Evolutionary conservation across 2,329 filamentous ascomycete species (phyloP), one percentile per base, ranked within the genome.

Genomic region (Nemania diffusa): DNA sequence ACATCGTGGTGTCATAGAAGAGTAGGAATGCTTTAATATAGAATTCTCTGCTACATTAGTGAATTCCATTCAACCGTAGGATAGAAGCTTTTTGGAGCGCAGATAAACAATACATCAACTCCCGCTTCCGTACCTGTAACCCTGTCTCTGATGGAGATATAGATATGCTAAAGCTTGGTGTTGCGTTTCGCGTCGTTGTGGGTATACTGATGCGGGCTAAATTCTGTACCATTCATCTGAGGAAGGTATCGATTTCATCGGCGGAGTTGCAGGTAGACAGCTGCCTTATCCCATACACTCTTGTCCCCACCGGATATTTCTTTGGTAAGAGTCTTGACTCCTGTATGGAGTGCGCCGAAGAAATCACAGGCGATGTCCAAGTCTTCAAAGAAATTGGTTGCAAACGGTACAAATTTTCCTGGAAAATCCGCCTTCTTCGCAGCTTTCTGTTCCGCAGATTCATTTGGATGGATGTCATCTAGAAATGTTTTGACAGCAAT

Each of bases 401-500:
- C 87, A 72, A 83, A 86, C 1, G 89, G 88, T n/a, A 90, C 83
- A 72, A 83, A 88, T 15, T 78, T 82, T 57, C 75, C 76, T 2
- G 85, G 84, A 74, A 90, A 90, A 6, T 80, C 78, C n/a, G 79
- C 69, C 65, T 85, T 83, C 64, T 84, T 84, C 3, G 74, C 71
- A 24, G 80, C 77, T 55, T 83, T 82, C 61, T 80, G 75, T 60
- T 86, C 83, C 2, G 79, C 79, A 9, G 86, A 83, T 68, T 91
- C 86, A 8, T 83, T 80, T 22, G 85, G 84, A 57, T 88, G 85
- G 56, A 94, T 83, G 65, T 94, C 91, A 72, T 93, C 91, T 24
- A 93, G 85, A 76, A 92, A 92, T 8, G 91, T 93, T 79, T 93
- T 92, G 46, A 94, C 88, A 0, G 92, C 92, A 68, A 96, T 92